Conservation (phyloP, 805 yeast genomes). For the Yamadazyma phyllophila region DNA sequence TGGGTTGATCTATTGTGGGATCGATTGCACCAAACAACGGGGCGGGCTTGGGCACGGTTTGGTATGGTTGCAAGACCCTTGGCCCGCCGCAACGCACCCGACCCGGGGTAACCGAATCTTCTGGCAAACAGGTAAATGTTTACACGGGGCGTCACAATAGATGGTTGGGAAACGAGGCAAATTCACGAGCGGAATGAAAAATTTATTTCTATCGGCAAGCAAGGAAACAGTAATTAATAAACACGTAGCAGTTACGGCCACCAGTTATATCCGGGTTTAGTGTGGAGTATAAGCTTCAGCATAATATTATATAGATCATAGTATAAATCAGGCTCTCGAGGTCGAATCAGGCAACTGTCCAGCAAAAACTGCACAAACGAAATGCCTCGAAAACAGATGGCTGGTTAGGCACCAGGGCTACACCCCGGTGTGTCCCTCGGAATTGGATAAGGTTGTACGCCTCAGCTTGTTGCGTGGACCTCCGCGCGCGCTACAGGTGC, state of each 20-base stretch:
- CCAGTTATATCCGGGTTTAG: too few relatives aligned
- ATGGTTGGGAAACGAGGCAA: background rate
- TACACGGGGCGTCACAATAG: background rate
- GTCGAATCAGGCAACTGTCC: constrained; percentile 4
- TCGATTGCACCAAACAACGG: too few relatives aligned
- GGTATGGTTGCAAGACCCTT: too few relatives aligned
- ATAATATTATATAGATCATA: background rate
- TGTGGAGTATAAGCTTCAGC: too few relatives aligned
- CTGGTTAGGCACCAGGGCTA: constrained; percentile 5
- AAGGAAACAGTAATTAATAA: too few relatives aligned
- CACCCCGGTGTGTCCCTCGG: constrained; percentile 7
- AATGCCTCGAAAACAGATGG: constrained; percentile 8
- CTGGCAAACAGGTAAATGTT: background rate
- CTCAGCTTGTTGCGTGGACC: background rate
- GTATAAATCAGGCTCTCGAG: background rate
- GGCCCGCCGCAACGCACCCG: background rate
- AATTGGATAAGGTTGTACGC: background rate
- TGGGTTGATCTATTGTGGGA: background rate
- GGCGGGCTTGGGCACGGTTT: too few relatives aligned
- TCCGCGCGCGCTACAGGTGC: too few relatives aligned
- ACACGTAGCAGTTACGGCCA: background rate
- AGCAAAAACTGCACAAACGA: background rate
- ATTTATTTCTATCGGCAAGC: background rate
- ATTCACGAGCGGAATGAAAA: background rate
- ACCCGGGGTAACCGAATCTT: background rate